Conservation (phyloP, 129 eudicot species). For the Pulicaria dysenterica region DNA sequence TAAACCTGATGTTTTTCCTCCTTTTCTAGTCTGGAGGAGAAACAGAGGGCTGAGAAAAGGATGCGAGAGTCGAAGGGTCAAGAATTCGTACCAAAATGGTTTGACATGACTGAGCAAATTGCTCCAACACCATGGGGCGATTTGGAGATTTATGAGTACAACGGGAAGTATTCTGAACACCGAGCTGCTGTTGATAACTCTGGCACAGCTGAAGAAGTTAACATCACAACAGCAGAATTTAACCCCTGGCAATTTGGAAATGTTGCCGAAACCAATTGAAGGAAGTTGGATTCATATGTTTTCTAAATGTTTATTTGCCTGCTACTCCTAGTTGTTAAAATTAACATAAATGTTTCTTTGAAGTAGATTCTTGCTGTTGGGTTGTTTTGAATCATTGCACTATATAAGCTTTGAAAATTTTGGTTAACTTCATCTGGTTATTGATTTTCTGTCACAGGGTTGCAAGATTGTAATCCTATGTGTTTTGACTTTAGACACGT, state of each 20-base stretch:
- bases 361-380: constrained; percentile 23
- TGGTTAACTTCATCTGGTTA: constrained; percentile 14
- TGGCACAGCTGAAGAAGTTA: constrained; percentile 42
- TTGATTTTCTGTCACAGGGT: neutral
- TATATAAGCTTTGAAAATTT: constrained; percentile 15
- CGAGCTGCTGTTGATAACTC: constrained; percentile 64
- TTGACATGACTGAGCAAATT: constrained; percentile 61
- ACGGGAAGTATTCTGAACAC: constrained; percentile 69
- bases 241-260: constrained; percentile 87
- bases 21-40: constrained; percentile 72
- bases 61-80: constrained; percentile 69
- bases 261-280: constrained; percentile 41
- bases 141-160: constrained; percentile 71
- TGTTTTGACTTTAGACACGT: neutral
- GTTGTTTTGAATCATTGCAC: constrained; percentile 12
- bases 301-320: neutral
- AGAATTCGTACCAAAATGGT: constrained; percentile 74
- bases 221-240: constrained; percentile 50
- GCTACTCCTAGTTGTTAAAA: neutral
- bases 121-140: constrained; percentile 98
- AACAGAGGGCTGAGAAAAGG: constrained; percentile 91
- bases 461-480: constrained; percentile 10
- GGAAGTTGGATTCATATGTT: neutral
- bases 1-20: neutral
- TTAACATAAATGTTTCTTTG: constrained; percentile 25